phyloP scores from a whole-genome alignment of 305 asterid species.

The Fraxinus ornus region DNA sequence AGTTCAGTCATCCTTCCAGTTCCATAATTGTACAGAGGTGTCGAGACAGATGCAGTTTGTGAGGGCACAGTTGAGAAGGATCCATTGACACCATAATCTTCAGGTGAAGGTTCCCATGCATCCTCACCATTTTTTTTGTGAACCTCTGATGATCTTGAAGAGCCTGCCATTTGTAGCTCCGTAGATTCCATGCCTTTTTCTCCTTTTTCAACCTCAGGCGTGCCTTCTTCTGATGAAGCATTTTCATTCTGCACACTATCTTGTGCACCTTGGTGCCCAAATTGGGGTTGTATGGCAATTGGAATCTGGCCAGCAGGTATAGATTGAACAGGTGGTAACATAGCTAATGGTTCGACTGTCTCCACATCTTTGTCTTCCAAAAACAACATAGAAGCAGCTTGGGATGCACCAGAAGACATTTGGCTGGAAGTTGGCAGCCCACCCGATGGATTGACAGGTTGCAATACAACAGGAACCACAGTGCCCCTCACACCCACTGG shows the following conservation, averaged over 20 bases:
- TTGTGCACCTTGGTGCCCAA: constrained; percentile 35
- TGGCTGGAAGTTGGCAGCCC: constrained; percentile 35
- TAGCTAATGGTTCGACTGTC: constrained; percentile 62
- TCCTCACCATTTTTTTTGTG: constrained; percentile 38
- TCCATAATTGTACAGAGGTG: constrained; percentile 49
- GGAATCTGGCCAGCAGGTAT: constrained; percentile 47
- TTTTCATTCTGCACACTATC: constrained; percentile 34
- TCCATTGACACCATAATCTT: constrained; percentile 31
- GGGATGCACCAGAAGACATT: constrained; percentile 29
- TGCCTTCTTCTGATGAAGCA: constrained; percentile 28
- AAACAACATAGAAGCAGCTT: constrained; percentile 28
- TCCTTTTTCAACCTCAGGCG: constrained; percentile 27
- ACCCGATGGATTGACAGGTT: constrained; percentile 46
- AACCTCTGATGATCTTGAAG: constrained; percentile 48
- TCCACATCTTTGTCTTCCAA: constrained; percentile 59
- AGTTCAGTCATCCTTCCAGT: constrained; percentile 92
- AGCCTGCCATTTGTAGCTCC: constrained; percentile 34
- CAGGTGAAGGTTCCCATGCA: constrained; percentile 33
- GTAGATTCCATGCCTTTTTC: constrained; percentile 37
- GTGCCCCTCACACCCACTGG: constrained; percentile 61
- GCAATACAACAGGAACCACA: constrained; percentile 74
- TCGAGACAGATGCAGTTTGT: constrained; percentile 37
- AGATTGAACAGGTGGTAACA: constrained; percentile 60
- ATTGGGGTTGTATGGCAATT: constrained; percentile 34
- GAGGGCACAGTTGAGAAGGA: constrained; percentile 31